Evolutionary conservation across 2,329 filamentous ascomycete species (phyloP).

Genomic region (Colletotrichum musae): DNA sequence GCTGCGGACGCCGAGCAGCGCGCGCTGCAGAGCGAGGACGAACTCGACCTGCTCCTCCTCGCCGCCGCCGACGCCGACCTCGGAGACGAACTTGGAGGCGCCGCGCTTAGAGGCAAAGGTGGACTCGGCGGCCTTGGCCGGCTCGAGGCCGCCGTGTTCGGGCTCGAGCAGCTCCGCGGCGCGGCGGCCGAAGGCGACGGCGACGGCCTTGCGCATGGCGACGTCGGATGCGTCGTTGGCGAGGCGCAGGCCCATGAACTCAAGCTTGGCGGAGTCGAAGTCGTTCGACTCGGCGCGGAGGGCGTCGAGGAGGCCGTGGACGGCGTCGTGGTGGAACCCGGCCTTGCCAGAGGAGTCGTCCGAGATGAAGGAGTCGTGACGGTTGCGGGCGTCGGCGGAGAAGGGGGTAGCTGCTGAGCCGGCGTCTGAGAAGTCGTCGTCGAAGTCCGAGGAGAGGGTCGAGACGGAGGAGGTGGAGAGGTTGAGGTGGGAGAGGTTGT

Average conservation of each 20-base stretch:
- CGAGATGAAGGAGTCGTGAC: constrained; percentile 80
- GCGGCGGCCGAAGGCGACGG: constrained; percentile 86
- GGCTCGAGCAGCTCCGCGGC: constrained; percentile 77
- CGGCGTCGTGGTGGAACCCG: constrained; percentile 89
- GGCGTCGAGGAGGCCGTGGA: constrained; percentile 88
- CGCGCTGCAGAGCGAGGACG: constrained; percentile 84
- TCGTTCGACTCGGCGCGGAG: constrained; percentile 82
- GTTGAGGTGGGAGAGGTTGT: constrained; percentile 66
- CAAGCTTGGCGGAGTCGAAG: constrained; percentile 86
- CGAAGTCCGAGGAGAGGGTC: constrained; percentile 74
- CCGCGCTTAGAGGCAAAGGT: constrained; percentile 70
- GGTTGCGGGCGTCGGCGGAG: constrained; percentile 71
- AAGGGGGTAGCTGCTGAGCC: constrained; percentile 70
- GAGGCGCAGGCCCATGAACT: constrained; percentile 94
- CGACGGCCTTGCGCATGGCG: constrained; percentile 89
- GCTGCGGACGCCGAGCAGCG: constrained; percentile 77
- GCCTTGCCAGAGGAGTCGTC: constrained; percentile 74
- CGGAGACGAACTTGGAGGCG: constrained; percentile 69
- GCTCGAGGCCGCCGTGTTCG: constrained; percentile 67
- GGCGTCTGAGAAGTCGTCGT: constrained; percentile 76
- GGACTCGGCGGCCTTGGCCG: constrained; percentile 74
- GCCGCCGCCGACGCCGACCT: constrained; percentile 75
- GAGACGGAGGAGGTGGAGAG: constrained; percentile 70
- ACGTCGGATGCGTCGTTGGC: constrained; percentile 90
- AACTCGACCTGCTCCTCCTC: constrained; percentile 88